Evolutionary conservation across 805 yeast species (phyloP).

Genomic region (Pichia scutulata): DNA sequence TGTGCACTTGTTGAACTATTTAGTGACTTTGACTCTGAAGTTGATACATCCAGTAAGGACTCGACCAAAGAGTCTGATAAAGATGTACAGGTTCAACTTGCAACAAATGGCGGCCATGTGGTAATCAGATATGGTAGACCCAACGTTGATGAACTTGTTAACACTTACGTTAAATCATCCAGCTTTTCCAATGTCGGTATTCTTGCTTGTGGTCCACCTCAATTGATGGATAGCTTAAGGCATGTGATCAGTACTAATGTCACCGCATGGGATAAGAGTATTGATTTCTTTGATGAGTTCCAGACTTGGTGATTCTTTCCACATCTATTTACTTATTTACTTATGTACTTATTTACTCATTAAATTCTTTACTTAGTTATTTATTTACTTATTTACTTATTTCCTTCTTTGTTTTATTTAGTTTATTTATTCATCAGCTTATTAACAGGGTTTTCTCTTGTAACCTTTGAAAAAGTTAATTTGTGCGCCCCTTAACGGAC

Average conservation of each 20-base stretch:
- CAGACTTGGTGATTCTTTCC: conserved; percentile 4
- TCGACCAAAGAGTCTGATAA: background rate
- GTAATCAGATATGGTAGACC: conserved; percentile 31
- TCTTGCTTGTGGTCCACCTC: conserved; percentile 40
- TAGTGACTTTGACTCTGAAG: background rate
- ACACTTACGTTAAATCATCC: conserved; percentile 30
- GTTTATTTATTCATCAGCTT: no score
- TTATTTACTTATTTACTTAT: no score
- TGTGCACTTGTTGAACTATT: background rate
- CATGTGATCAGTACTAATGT: background rate
- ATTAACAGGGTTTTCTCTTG: no score
- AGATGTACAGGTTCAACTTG: background rate
- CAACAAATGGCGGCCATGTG: background rate
- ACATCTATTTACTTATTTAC: background rate
- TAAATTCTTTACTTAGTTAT: no score
- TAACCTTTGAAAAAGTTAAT: no score
- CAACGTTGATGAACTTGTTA: conserved; percentile 26
- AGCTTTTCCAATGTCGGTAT: conserved; percentile 28
- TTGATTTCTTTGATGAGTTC: conserved; percentile 8
- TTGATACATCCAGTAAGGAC: background rate
- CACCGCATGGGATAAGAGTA: conserved; percentile 3
- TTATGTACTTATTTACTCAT: no score
- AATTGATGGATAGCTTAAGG: conserved; percentile 20
- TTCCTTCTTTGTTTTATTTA: no score
- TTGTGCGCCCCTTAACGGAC: no score